A percentile compares a stretch with the other conserved stretches of the same genome.
These are phyloP conservation scores for Solidago caesia DNA, from an alignment of 129 eudicot genomes.

Conservation along the genomic window DNA sequence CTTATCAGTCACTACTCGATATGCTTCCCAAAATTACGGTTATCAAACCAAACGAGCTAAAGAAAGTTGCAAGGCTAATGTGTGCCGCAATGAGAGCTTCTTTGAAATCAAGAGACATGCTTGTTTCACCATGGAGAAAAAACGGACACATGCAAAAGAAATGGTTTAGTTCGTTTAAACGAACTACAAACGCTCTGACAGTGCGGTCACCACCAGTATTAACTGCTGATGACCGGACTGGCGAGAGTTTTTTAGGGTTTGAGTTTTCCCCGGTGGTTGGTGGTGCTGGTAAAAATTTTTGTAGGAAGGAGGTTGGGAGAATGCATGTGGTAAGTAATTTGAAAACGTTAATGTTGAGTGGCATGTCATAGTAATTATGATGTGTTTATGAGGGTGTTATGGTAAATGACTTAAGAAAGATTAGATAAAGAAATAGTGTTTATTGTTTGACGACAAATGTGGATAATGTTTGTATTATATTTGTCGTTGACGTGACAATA, in stretches of 20 bases:
- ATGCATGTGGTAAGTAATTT: constrained; percentile 33
- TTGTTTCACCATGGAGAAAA: constrained; percentile 45
- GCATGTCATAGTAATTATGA: constrained; percentile 28
- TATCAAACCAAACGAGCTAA: constrained; percentile 27
- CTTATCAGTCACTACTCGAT: constrained; percentile 33
- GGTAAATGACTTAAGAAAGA: neutral
- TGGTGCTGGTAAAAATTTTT: constrained; percentile 6
- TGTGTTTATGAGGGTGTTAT: constrained; percentile 17
- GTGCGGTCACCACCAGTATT: neutral
- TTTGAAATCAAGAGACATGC: constrained; percentile 28
- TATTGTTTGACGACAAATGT: constrained; percentile 2
- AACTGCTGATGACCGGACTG: neutral
- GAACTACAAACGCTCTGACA: constrained; percentile 31
- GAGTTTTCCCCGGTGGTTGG: constrained; percentile 35
- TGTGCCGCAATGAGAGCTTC: constrained; percentile 43
- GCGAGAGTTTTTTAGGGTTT: constrained; percentile 31
- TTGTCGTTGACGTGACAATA: constrained; percentile 34
- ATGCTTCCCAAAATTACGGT: constrained; percentile 36
- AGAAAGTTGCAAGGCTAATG: constrained; percentile 42
- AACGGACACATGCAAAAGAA: constrained; percentile 48
- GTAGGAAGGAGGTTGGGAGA: constrained; percentile 32
- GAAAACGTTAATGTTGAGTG: constrained; percentile 35
- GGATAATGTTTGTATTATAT: constrained; percentile 20
- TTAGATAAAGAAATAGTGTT: constrained; percentile 4
- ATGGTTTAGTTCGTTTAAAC: constrained; percentile 45